These are phyloP conservation scores for Aplosporella prunicola DNA, from an alignment of 2,329 filamentous ascomycete genomes.

Conservation along the genomic window DNA sequence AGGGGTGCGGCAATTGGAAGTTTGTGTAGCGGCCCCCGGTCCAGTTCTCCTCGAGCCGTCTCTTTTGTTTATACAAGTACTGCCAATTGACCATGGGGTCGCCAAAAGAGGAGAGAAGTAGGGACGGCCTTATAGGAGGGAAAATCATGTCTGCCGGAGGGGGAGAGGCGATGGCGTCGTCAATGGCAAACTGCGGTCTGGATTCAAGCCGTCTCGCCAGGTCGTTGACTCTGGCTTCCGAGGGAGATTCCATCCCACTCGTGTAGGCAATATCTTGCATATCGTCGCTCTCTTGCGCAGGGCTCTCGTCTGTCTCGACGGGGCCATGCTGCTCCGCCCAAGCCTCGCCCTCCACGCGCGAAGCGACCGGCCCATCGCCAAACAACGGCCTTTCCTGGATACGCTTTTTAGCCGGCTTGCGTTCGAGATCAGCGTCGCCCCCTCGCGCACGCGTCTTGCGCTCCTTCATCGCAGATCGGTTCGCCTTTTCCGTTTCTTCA, in stretches of 20 bases:
- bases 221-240: conserved; percentile 10
- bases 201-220: conserved; percentile 6
- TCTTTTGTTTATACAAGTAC: conserved; percentile 81
- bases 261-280: conserved; percentile 30
- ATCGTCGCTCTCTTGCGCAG: conserved; percentile 21
- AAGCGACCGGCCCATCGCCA: conserved; percentile 16
- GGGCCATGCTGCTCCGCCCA: conserved; percentile 41
- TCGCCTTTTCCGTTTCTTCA: conserved; percentile 47
- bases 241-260: conserved; percentile 10
- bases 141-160: conserved; percentile 8
- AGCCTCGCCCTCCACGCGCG: not conserved
- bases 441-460: conserved; percentile 34
- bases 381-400: conserved; percentile 36
- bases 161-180: conserved; percentile 6
- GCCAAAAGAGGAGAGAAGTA: conserved; percentile 26
- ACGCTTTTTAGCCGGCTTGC: conserved; percentile 42
- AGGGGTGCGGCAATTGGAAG: conserved; percentile 83
- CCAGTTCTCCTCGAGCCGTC: conserved; percentile 85
- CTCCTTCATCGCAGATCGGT: conserved; percentile 26
- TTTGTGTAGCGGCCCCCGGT: conserved; percentile 69
- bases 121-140: conserved; percentile 24
- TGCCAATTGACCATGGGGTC: conserved; percentile 75
- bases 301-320: conserved; percentile 37
- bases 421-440: conserved; percentile 16
- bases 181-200: conserved; percentile 8